Evolutionary conservation across 2,329 filamentous ascomycete species (phyloP).

Genomic region (Microcyclosporella mali): DNA sequence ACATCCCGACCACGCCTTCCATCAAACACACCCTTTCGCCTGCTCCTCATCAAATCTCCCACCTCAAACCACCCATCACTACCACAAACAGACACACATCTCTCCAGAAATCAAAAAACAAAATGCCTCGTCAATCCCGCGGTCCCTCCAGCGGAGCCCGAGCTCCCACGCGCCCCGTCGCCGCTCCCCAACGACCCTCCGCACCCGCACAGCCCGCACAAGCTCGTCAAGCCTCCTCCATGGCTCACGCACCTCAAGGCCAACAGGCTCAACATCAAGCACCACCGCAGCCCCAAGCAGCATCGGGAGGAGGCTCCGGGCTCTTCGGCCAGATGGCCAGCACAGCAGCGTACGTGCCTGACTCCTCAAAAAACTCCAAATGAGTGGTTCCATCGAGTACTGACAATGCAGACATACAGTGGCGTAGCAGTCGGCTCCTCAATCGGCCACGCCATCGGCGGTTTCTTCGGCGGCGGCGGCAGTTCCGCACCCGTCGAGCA

Average conservation of each 20-base stretch:
- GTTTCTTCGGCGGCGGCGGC: constrained; percentile 69
- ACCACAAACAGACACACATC: background rate
- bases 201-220: constrained; percentile 64
- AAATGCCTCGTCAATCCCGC: constrained; percentile 46
- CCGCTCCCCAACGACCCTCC: constrained; percentile 34
- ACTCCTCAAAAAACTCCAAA: background rate
- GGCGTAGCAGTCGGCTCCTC: constrained; percentile 95
- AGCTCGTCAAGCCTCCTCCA: constrained; percentile 46
- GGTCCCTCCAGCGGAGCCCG: constrained; percentile 40
- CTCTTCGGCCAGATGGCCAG: constrained; percentile 95
- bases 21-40: constrained; percentile 4
- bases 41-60: constrained; percentile 9
- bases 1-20: constrained; percentile 2
- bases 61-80: constrained; percentile 2
- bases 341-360: constrained; percentile 82
- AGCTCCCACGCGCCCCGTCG: constrained; percentile 41
- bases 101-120: constrained; percentile 5
- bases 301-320: constrained; percentile 61
- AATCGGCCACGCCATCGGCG: constrained; percentile 89
- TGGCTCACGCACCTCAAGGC: constrained; percentile 39
- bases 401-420: constrained; percentile 45
- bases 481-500: constrained; percentile 4
- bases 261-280: constrained; percentile 46
- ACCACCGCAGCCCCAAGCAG: constrained; percentile 36
- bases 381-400: constrained; percentile 6